Conservation (phyloP, 2,329 filamentous ascomycete species). For the Diaporthe amygdali region DNA sequence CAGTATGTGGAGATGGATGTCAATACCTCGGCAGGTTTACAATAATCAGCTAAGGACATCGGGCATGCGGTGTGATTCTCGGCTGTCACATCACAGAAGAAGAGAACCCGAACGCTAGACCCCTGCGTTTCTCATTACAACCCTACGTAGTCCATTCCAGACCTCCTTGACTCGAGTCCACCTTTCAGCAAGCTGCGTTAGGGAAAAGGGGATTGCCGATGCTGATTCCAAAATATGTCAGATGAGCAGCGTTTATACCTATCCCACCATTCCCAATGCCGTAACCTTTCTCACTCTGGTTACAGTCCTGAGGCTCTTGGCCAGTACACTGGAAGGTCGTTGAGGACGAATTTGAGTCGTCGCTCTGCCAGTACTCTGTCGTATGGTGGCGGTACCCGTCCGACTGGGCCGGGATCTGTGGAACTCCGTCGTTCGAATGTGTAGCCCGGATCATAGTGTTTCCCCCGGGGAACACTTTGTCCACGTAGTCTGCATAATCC, state of each 20-base stretch:
- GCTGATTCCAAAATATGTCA: conserved; percentile 16
- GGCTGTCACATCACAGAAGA: background rate
- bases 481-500: conserved; percentile 43
- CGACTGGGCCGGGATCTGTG: conserved; percentile 48
- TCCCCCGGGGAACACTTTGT: conserved; percentile 14
- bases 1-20: background rate
- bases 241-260: conserved; percentile 16
- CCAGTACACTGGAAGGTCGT: conserved; percentile 5
- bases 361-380: conserved; percentile 50
- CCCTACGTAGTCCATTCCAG: background rate
- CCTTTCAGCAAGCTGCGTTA: conserved; percentile 9
- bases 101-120: background rate
- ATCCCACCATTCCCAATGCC: background rate
- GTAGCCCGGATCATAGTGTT: conserved; percentile 48
- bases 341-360: background rate
- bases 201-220: conserved; percentile 1
- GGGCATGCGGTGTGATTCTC: background rate
- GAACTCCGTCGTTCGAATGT: conserved; percentile 54
- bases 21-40: conserved; percentile 1
- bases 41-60: background rate
- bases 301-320: conserved; percentile 12
- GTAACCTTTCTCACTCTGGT: background rate
- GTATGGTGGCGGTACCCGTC: conserved; percentile 52
- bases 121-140: background rate
- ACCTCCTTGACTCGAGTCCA: background rate